These are phyloP conservation scores for Ochromonas danica DNA, from an alignment of 108 stramenopile species.

Conservation along the genomic window DNA sequence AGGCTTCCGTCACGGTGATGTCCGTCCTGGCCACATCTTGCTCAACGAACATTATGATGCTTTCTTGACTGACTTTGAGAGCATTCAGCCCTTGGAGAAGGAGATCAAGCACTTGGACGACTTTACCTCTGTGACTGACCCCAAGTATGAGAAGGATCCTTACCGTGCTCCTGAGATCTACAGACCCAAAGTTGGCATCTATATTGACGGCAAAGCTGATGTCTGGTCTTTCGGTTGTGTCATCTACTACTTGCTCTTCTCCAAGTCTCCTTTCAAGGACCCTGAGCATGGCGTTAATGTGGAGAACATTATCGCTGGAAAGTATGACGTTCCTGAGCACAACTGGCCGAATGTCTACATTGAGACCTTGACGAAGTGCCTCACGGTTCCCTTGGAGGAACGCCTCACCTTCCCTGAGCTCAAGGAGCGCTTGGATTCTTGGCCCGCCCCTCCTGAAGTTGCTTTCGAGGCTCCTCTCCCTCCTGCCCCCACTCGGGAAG, in stretches of 20 bases:
- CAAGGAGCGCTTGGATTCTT: neutral
- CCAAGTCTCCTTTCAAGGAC: slow-evolving; percentile 5
- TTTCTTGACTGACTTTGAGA: slow-evolving; percentile 32
- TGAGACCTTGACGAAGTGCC: neutral
- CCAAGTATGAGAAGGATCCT: no score
- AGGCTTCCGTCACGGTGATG: slow-evolving; percentile 26
- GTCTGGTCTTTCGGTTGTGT: slow-evolving; percentile 92
- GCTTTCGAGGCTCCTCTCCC: no score
- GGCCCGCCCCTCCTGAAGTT: no score
- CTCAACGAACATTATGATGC: neutral
- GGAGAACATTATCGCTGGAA: neutral
- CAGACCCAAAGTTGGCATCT: slow-evolving; percentile 76
- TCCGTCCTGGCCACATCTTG: slow-evolving; percentile 19
- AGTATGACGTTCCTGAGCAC: slow-evolving; percentile 2
- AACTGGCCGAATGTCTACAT: slow-evolving; percentile 23
- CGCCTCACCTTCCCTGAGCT: neutral
- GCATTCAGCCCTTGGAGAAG: neutral
- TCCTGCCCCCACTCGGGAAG: no score
- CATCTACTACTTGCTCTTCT: slow-evolving; percentile 74
- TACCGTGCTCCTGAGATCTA: slow-evolving; percentile 94
- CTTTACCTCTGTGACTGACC: slow-evolving; percentile 82
- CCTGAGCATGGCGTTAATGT: neutral
- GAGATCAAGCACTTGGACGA: neutral
- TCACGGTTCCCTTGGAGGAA: neutral
- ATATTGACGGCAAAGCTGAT: slow-evolving; percentile 76